Evolutionary conservation across 768 basidiomycete species (phyloP).

Genomic region (Omphalotus guepiniiformis): DNA sequence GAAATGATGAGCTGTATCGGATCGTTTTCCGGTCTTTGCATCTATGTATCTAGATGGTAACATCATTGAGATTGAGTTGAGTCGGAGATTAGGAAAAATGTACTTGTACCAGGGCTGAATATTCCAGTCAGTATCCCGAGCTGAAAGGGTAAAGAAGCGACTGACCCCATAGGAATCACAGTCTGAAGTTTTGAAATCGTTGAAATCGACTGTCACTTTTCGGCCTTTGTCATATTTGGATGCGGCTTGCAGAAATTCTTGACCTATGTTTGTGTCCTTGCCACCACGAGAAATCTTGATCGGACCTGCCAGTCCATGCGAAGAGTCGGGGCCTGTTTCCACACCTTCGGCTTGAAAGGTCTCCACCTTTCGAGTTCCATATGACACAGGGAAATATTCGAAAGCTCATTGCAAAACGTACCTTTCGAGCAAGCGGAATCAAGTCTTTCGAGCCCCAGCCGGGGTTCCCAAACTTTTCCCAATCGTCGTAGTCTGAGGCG

Average conservation of each 20-base stretch:
- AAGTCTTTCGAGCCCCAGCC: conserved; percentile 43
- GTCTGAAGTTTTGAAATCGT: conserved; percentile 27
- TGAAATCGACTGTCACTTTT: conserved; percentile 29
- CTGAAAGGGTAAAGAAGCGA: neutral
- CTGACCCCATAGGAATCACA: conserved; percentile 29
- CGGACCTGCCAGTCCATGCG: conserved; percentile 38
- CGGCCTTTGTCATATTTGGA: conserved; percentile 31
- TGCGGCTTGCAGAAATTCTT: conserved; percentile 35
- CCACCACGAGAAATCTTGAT: conserved; percentile 35
- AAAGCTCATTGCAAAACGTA: conserved; percentile 7
- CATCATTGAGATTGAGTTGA: conserved; percentile 6
- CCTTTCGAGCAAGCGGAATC: conserved; percentile 41
- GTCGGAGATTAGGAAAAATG: neutral
- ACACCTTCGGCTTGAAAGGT: conserved; percentile 28
- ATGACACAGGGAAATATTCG: neutral
- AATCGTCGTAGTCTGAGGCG: conserved; percentile 45
- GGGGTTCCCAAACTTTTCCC: conserved; percentile 34
- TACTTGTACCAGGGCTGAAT: no score
- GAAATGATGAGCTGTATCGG: conserved; percentile 32
- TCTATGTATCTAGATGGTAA: conserved; percentile 39
- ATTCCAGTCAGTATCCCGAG: neutral
- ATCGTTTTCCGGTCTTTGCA: conserved; percentile 31
- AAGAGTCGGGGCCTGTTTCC: conserved; percentile 21
- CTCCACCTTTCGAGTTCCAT: conserved; percentile 25
- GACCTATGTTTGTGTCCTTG: conserved; percentile 26